phyloP scores from a whole-genome alignment of 129 eudicot species.

The Flaveria brownii region DNA sequence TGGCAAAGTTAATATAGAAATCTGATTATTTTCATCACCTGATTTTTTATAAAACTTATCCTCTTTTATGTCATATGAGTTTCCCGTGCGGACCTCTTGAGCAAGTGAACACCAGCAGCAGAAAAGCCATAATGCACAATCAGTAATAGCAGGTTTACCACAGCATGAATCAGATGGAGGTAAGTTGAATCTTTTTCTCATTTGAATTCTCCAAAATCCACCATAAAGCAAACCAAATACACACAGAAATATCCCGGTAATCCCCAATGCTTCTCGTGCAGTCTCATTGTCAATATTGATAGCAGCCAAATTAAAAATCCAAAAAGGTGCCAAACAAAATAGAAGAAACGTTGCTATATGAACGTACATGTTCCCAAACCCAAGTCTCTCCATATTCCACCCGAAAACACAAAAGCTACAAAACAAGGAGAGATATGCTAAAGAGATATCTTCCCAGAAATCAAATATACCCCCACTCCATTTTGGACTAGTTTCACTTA shows the following conservation, averaged over 20 bases:
- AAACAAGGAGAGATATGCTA: constrained; percentile 80
- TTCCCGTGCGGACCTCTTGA: constrained; percentile 94
- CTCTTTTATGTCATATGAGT: constrained; percentile 69
- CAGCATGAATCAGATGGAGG: constrained; percentile 67
- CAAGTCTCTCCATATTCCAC: constrained; percentile 97
- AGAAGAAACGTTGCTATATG: constrained; percentile 87
- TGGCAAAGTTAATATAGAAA: constrained; percentile 52
- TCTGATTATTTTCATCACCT: constrained; percentile 24
- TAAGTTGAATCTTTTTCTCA: constrained; percentile 88
- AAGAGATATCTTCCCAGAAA: constrained; percentile 87
- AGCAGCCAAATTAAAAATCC: constrained; percentile 88
- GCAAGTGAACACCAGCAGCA: constrained; percentile 99
- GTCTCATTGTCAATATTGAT: constrained; percentile 74
- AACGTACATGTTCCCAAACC: constrained; percentile 96
- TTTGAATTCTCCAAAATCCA: constrained; percentile 97
- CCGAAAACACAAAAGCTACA: constrained; percentile 95
- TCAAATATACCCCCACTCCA: constrained; percentile 95
- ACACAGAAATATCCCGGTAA: constrained; percentile 79
- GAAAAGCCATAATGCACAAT: constrained; percentile 86
- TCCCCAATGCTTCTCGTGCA: constrained; percentile 65
- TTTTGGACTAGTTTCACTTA: constrained; percentile 48
- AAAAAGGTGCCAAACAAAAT: constrained; percentile 89
- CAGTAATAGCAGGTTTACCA: constrained; percentile 68
- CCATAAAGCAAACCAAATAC: constrained; percentile 89
- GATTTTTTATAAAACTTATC: constrained; percentile 61